Evolutionary conservation across 306 rosid species (phyloP).

Genomic region (Quercus engelmannii): DNA sequence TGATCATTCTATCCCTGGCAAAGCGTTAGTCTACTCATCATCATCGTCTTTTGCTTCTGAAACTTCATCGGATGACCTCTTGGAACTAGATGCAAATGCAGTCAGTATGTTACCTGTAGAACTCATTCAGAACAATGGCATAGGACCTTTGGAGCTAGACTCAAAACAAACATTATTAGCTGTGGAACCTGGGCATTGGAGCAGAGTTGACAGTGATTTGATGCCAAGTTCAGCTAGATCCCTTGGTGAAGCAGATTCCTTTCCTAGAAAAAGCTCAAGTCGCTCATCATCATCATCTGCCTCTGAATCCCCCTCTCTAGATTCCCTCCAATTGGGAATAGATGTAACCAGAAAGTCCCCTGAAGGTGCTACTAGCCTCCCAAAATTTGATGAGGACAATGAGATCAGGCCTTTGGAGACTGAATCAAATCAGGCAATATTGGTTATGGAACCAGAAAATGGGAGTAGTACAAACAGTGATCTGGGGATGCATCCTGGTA

Average conservation of each 20-base stretch:
- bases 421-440: not conserved
- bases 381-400: not conserved
- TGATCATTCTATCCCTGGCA: slow-evolving; percentile 1
- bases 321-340: not conserved
- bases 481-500: not conserved
- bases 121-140: not conserved
- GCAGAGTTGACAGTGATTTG: not conserved
- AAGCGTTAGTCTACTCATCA: not conserved
- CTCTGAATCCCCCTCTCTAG: slow-evolving; percentile 1
- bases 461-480: not conserved
- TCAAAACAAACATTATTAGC: not conserved
- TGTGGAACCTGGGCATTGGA: slow-evolving; percentile 21
- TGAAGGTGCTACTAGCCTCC: not conserved
- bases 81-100: not conserved
- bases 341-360: not conserved
- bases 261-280: not conserved
- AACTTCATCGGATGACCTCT: slow-evolving; percentile 15
- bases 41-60: slow-evolving; percentile 15
- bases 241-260: slow-evolving; percentile 6
- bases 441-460: not conserved
- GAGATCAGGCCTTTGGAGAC: not conserved
- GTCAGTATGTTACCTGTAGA: not conserved
- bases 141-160: not conserved
- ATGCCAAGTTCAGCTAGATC: not conserved
- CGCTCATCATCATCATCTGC: slow-evolving; percentile 16